Conservation (phyloP, 805 yeast genomes). For the Wickerhamiella brachini region DNA sequence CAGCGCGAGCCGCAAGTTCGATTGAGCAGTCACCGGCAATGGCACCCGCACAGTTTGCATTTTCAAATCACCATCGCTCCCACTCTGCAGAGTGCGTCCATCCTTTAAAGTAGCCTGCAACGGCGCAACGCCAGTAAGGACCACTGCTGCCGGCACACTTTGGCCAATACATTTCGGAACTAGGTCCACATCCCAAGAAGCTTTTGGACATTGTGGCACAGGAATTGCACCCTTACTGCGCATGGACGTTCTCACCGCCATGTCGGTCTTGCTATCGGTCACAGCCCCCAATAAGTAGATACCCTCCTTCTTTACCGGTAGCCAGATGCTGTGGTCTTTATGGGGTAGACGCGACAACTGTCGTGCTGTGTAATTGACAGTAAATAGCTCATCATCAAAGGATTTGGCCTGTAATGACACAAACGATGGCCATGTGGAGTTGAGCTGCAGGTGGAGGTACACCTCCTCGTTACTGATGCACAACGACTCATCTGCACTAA, state of each 20-base stretch:
- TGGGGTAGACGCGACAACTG: constrained; percentile 33
- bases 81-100: constrained; percentile 2
- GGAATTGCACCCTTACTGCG: constrained; percentile 31
- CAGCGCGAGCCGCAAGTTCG: not conserved
- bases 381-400: not conserved
- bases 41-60: not conserved
- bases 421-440: constrained; percentile 56
- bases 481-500: constrained; percentile 45
- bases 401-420: not conserved
- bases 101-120: constrained; percentile 31
- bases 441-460: constrained; percentile 60
- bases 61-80: not conserved
- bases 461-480: constrained; percentile 35
- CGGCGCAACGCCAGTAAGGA: constrained; percentile 69
- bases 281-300: constrained; percentile 59
- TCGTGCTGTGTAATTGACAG: constrained; percentile 37
- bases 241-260: constrained; percentile 32
- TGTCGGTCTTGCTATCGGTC: constrained; percentile 44
- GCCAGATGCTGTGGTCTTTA: constrained; percentile 26
- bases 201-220: constrained; percentile 69
- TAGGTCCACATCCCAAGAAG: constrained; percentile 30
- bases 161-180: constrained; percentile 46
- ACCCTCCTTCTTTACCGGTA: constrained; percentile 62
- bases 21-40: not conserved
- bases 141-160: constrained; percentile 37